Conservation (phyloP, 768 basidiomycete genomes). For the Ephemerocybe angulata region DNA sequence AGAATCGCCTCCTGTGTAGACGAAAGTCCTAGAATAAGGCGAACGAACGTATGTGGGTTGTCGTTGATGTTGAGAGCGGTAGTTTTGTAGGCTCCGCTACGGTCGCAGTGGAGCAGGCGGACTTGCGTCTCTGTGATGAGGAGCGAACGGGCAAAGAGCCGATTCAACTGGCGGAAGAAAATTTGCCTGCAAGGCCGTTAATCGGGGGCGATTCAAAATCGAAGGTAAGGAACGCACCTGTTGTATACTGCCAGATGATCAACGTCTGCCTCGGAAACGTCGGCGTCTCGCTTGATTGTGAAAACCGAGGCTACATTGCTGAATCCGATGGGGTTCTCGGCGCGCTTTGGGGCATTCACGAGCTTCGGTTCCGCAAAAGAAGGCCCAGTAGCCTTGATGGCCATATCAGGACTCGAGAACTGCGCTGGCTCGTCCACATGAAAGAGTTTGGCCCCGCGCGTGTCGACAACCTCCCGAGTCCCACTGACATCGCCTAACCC, state of each 20-base stretch:
- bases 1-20: not conserved
- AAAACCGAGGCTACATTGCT: not conserved
- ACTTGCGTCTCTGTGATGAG: not conserved
- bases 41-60: not conserved
- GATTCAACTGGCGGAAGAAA: not conserved
- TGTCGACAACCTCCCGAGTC: not conserved
- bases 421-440: not conserved
- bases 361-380: not conserved
- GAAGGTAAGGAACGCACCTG: not conserved
- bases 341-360: too few relatives aligned
- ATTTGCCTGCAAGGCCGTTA: not conserved
- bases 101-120: slow-evolving; percentile 1
- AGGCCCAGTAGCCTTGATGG: not conserved
- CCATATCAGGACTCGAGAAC: not conserved
- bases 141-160: not conserved
- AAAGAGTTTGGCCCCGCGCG: not conserved
- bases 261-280: not conserved
- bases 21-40: not conserved
- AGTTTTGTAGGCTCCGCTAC: not conserved
- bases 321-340: not conserved
- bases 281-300: not conserved
- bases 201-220: not conserved
- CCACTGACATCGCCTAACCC: too few relatives aligned
- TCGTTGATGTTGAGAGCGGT: not conserved
- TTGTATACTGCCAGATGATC: not conserved